Percentiles rank a stretch among this genome's conserved stretches.
Conservation (phyloP, 2,329 filamentous ascomycete genomes). For the Akanthomyces lecanii region DNA sequence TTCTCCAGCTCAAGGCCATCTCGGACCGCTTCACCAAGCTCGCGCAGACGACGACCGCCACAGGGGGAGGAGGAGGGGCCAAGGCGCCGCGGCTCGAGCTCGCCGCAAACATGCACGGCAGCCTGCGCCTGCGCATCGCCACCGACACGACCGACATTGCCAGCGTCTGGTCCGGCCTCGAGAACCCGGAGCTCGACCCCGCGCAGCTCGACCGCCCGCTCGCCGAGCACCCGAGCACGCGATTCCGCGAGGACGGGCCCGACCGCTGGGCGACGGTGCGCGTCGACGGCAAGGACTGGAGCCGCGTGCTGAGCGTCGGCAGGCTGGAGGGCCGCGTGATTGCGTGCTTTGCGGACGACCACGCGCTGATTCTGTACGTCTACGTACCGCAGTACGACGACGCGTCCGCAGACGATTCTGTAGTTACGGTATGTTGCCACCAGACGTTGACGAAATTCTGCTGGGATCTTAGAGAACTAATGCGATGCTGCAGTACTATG, state of each 20-base stretch:
- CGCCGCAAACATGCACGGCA: slow-evolving; percentile 91
- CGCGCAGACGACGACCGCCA: slow-evolving; percentile 43
- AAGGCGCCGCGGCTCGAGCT: slow-evolving; percentile 70
- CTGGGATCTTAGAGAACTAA: slow-evolving; percentile 22
- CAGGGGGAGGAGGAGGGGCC: neutral
- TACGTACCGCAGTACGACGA: slow-evolving; percentile 71
- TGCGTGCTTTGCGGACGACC: slow-evolving; percentile 80
- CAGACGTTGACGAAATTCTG: too few relatives aligned
- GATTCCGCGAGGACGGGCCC: slow-evolving; percentile 71
- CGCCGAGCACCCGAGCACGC: slow-evolving; percentile 75
- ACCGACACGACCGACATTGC: slow-evolving; percentile 83
- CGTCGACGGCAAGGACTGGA: slow-evolving; percentile 94
- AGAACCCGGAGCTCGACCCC: slow-evolving; percentile 84
- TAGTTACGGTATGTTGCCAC: slow-evolving; percentile 58
- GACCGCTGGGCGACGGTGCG: slow-evolving; percentile 84
- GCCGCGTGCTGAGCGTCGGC: slow-evolving; percentile 86
- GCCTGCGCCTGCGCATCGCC: slow-evolving; percentile 70
- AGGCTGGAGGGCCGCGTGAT: slow-evolving; percentile 86
- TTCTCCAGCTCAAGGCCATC: slow-evolving; percentile 87
- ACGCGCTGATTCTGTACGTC: slow-evolving; percentile 78
- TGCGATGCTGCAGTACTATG: slow-evolving; percentile 34
- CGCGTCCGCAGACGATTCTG: slow-evolving; percentile 61
- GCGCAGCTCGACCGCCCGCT: slow-evolving; percentile 67
- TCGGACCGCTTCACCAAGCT: slow-evolving; percentile 94
- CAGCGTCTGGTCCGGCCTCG: slow-evolving; percentile 78